These are phyloP conservation scores for Botrytis elliptica DNA, from an alignment of 2,329 filamentous ascomycete genomes.

Conservation along the genomic window DNA sequence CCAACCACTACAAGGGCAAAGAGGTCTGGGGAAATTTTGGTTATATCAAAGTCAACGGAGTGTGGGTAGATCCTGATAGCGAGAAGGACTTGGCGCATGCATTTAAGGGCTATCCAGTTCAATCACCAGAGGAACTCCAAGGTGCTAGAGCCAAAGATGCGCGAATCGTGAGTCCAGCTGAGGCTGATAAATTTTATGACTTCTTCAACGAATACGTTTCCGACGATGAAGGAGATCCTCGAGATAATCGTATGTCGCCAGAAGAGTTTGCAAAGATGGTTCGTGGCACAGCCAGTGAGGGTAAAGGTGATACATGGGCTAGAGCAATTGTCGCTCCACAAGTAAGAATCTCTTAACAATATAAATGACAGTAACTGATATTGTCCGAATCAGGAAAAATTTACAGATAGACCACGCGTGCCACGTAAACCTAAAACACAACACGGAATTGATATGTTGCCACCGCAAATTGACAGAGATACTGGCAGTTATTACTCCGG, in stretches of 20 bases:
- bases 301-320: constrained; percentile 18
- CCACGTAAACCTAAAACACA: not conserved
- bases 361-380: constrained; percentile 26
- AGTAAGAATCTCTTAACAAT: not conserved
- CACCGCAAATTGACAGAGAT: constrained; percentile 34
- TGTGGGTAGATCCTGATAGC: constrained; percentile 38
- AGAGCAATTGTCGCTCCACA: constrained; percentile 13
- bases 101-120: constrained; percentile 19
- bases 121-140: constrained; percentile 13
- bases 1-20: constrained; percentile 31
- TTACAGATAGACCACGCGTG: constrained; percentile 6
- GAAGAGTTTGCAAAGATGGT: constrained; percentile 46
- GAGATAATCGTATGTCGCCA: constrained; percentile 43
- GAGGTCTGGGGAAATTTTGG: constrained; percentile 34
- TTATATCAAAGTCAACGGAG: constrained; percentile 30
- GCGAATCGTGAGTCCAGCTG: constrained; percentile 26
- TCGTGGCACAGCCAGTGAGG: constrained; percentile 35
- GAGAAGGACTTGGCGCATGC: constrained; percentile 28
- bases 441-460: not conserved
- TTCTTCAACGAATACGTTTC: constrained; percentile 36
- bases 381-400: constrained; percentile 28
- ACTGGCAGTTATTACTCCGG: constrained; percentile 30
- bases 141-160: constrained; percentile 18
- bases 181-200: constrained; percentile 31
- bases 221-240: constrained; percentile 44